Evolutionary conservation across 192 early-diverging fungal species (phyloP).

Genomic region (Entomortierella parvispora): DNA sequence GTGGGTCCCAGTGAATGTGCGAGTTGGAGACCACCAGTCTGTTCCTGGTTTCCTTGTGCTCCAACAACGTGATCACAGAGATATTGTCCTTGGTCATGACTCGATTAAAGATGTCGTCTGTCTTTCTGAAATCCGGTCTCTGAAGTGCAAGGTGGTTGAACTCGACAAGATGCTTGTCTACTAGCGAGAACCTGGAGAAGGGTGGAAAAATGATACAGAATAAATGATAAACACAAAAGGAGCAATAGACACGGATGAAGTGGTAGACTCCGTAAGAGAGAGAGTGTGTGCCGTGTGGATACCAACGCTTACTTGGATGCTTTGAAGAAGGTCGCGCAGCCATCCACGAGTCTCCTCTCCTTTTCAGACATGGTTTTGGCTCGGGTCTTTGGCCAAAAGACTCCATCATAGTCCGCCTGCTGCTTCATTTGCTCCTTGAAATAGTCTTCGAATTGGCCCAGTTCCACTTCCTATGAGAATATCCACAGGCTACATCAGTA

Average conservation of each 20-base stretch:
- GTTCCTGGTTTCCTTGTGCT: slow-evolving; percentile 79
- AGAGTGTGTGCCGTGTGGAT: neutral
- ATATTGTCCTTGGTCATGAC: slow-evolving; percentile 99
- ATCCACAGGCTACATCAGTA: neutral
- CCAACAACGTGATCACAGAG: slow-evolving; percentile 83
- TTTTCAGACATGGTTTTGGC: slow-evolving; percentile 93
- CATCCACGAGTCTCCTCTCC: slow-evolving; percentile 89
- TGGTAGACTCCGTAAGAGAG: neutral
- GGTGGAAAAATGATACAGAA: slow-evolving; percentile 14
- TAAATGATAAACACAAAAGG: neutral
- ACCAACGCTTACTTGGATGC: slow-evolving; percentile 71
- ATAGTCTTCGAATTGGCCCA: slow-evolving; percentile 87
- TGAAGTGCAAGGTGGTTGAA: slow-evolving; percentile 94
- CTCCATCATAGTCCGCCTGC: slow-evolving; percentile 85
- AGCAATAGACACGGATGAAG: neutral
- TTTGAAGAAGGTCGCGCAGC: slow-evolving; percentile 96
- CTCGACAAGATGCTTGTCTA: slow-evolving; percentile 91
- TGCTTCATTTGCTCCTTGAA: slow-evolving; percentile 79
- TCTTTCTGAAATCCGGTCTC: slow-evolving; percentile 87
- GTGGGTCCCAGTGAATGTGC: slow-evolving; percentile 95
- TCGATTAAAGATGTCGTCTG: slow-evolving; percentile 95
- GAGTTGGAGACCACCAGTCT: slow-evolving; percentile 86
- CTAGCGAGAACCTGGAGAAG: slow-evolving; percentile 72
- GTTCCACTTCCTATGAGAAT: slow-evolving; percentile 83
- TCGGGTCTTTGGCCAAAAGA: slow-evolving; percentile 95